These are phyloP conservation scores for Orbilia ellipsospora DNA, from an alignment of 2,329 filamentous ascomycete genomes.

Conservation along the genomic window DNA sequence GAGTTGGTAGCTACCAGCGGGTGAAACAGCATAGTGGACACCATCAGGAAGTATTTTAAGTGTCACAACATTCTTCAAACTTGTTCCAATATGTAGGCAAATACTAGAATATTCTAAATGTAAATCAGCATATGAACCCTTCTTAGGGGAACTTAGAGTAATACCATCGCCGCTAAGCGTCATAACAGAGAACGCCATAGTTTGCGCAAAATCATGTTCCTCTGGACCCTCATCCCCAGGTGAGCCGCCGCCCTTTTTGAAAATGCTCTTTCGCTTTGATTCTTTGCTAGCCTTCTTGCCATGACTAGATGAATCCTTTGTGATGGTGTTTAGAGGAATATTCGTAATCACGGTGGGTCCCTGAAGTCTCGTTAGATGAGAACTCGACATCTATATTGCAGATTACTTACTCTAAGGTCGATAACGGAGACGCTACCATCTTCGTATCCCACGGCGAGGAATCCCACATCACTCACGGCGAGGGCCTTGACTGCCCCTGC, in stretches of 20 bases:
- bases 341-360: conserved; percentile 86
- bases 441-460: conserved; percentile 87
- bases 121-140: conserved; percentile 57
- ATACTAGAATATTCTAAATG: conserved; percentile 85
- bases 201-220: conserved; percentile 76
- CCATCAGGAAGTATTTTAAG: conserved; percentile 87
- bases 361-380: conserved; percentile 21
- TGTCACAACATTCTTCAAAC: conserved; percentile 81
- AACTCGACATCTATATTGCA: conserved; percentile 6
- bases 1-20: conserved; percentile 74
- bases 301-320: conserved; percentile 10
- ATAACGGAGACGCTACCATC: conserved; percentile 82
- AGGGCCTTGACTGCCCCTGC: conserved; percentile 82
- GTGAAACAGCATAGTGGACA: conserved; percentile 77
- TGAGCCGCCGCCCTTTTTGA: too few relatives aligned
- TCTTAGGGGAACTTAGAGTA: background rate
- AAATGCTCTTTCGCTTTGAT: conserved; percentile 55
- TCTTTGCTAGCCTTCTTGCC: conserved; percentile 61
- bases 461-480: conserved; percentile 90
- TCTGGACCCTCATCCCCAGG: conserved; percentile 63
- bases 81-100: conserved; percentile 89
- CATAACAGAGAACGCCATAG: conserved; percentile 91
- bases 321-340: conserved; percentile 60
- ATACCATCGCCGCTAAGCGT: conserved; percentile 85
- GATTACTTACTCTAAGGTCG: conserved; percentile 72